phyloP scores from a whole-genome alignment of 1,284 basidiomycete species.

The Ganoderma leucocontextum region DNA sequence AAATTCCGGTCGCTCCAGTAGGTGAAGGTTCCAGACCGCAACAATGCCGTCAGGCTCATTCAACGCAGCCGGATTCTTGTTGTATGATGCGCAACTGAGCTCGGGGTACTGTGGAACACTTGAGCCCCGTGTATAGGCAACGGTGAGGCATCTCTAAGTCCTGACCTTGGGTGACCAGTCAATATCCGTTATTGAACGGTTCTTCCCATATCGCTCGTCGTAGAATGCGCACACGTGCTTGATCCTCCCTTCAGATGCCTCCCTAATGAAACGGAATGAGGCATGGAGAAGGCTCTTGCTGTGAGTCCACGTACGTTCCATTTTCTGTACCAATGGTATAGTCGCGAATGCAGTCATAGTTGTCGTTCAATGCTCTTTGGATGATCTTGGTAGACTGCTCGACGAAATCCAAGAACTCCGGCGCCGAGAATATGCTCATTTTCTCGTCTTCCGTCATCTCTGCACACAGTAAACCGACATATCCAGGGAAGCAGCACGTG shows the following conservation, averaged over 20 bases:
- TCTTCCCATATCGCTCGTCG: constrained; percentile 89
- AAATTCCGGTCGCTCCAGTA: constrained; percentile 95
- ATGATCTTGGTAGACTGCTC: constrained; percentile 96
- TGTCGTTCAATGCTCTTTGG: constrained; percentile 94
- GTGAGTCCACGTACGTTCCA: constrained; percentile 42
- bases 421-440: constrained; percentile 80
- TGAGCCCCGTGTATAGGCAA: not conserved
- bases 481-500: not conserved
- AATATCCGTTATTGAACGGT: constrained; percentile 93
- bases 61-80: constrained; percentile 90
- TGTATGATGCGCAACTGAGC: constrained; percentile 94
- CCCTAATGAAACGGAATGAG: constrained; percentile 53
- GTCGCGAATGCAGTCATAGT: constrained; percentile 96
- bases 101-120: constrained; percentile 82
- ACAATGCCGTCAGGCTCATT: constrained; percentile 98
- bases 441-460: constrained; percentile 90
- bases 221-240: constrained; percentile 90
- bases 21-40: constrained; percentile 96
- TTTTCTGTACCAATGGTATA: constrained; percentile 88
- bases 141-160: constrained; percentile 22
- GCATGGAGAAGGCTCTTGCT: not conserved
- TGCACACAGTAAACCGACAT: constrained; percentile 39
- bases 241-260: constrained; percentile 89
- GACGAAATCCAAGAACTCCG: constrained; percentile 93
- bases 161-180: constrained; percentile 96